These are phyloP conservation scores for Hydnomerulius pinastri DNA, from an alignment of 768 basidiomycete species.

Conservation along the genomic window DNA sequence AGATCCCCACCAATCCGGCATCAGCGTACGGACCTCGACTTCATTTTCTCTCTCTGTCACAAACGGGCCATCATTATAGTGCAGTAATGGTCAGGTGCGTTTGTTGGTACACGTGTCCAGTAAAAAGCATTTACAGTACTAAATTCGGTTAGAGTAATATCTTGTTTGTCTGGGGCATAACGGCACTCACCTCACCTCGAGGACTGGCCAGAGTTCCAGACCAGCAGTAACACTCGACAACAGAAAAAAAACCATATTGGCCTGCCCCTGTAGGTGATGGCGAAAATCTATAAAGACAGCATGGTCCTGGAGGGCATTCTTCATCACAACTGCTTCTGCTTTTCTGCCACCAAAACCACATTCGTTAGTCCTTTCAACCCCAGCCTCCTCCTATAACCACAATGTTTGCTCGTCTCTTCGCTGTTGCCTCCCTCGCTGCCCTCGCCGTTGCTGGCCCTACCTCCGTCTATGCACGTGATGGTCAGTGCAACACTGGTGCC, in stretches of 20 bases:
- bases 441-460: constrained; percentile 11
- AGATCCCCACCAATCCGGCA: too few relatives aligned
- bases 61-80: too few relatives aligned
- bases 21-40: too few relatives aligned
- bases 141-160: neutral
- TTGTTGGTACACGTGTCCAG: too few relatives aligned
- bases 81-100: too few relatives aligned
- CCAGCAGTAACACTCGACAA: constrained; percentile 1
- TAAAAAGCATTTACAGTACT: too few relatives aligned
- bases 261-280: neutral
- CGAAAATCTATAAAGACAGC: constrained; percentile 10
- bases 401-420: constrained; percentile 19
- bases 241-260: neutral
- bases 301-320: neutral
- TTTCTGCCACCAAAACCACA: neutral
- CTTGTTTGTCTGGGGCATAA: constrained; percentile 1
- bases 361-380: constrained; percentile 1
- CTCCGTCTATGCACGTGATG: neutral
- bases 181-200: constrained; percentile 9
- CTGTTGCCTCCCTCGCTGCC: constrained; percentile 15
- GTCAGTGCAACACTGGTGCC: constrained; percentile 12
- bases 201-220: constrained; percentile 11
- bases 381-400: neutral
- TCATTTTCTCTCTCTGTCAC: too few relatives aligned
- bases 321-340: neutral